phyloP scores from a whole-genome alignment of 2,329 filamentous ascomycete species.

The Aspergillus japonicus region DNA sequence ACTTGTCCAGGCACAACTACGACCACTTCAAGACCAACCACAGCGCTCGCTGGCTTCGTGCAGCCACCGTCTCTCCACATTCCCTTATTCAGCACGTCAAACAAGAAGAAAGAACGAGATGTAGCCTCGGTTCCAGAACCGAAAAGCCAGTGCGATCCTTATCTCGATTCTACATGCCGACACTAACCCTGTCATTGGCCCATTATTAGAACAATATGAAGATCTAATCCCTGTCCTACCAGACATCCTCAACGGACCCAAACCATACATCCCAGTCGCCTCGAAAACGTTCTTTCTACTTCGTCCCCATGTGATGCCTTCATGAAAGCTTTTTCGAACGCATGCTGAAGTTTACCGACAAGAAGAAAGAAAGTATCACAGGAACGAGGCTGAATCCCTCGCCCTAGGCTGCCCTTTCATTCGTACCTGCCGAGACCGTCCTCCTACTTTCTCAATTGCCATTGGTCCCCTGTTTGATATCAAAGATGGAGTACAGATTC shows the following conservation, averaged over 20 bases:
- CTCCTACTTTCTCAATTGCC: background rate
- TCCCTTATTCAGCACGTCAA: background rate
- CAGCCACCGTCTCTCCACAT: background rate
- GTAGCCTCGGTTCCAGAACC: background rate
- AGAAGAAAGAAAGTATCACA: background rate
- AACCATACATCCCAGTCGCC: background rate
- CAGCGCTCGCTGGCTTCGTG: background rate
- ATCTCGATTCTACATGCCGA: background rate
- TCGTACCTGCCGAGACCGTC: background rate
- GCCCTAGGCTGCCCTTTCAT: background rate
- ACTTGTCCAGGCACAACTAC: background rate
- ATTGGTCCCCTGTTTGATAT: background rate
- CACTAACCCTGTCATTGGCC: background rate
- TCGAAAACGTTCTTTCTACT: background rate
- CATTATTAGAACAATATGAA: constrained; percentile 11
- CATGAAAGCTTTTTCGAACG: background rate
- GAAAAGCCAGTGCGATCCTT: background rate
- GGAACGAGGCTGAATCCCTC: background rate
- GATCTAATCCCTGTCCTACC: background rate
- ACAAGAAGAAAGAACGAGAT: background rate
- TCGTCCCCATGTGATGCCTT: background rate
- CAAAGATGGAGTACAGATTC: background rate
- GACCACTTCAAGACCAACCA: background rate
- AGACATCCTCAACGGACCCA: background rate
- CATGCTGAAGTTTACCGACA: background rate